Evolutionary conservation across 306 rosid genomes (phyloP), one percentile per base, ranked within the genome.

Genomic region (Lithocarpus polystachyus): DNA sequence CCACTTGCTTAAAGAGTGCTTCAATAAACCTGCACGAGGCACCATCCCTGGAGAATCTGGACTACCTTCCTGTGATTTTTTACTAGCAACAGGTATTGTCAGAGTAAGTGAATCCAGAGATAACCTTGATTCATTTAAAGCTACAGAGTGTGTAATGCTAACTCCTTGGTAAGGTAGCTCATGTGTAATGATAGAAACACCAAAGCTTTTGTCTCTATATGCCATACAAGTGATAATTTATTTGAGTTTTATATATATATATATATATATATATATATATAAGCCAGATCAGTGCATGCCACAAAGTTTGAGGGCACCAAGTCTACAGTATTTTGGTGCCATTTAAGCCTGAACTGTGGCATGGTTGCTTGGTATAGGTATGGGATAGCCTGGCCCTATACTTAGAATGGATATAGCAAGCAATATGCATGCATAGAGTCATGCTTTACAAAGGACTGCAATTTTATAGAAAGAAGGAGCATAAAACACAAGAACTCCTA

Each of bases 1-100:
- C 72, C 43, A 82, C 87, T 72, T 84, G 82, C 76, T 59, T 72
- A 59, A 84, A 84, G n/a, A 80, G 80, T 68, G 82, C 84, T 64
- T 80, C 84, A 20, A 84, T 80, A 73, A n/a, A n/a, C n/a, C n/a
- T n/a, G 84, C 68, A 20, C 82, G 77, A 54, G 87, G 81, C 76
- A 84, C 84, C 79, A 84, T 68, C 45, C 87, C 87, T 3, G 82
- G 84, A 24, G 57, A 76, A 54, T 80, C 75, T 68, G 79, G 73
- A 65, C 29, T 84, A 24, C 87, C 87, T 80, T 84, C 87, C 84
- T 84, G 55, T 59, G 40, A 67, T 56, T 13, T 11, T 62, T 65
- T 65, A 75, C 51, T 40, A 80, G 43, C 31, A 76, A 72, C 45
- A n/a, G 5, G 43, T 31, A 52, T 15, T 62, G 26, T 75, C 55